Percentiles rank a stretch among this genome's conserved stretches.
Conservation (phyloP, 106 monocot species). For the Dendrobium huoshanense region DNA sequence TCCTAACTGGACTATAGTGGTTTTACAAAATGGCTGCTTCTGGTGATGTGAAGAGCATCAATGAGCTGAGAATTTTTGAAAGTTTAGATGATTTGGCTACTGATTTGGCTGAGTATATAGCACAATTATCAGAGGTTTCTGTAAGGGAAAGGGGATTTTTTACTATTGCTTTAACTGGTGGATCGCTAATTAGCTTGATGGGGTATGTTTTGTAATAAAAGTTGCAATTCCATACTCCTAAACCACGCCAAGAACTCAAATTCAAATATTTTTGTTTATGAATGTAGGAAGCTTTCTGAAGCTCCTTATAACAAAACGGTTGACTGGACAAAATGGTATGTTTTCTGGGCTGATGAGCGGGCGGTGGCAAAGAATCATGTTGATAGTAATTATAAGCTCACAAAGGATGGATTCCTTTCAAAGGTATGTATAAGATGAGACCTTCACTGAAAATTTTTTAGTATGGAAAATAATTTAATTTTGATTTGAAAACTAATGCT, state of each 20-base stretch:
- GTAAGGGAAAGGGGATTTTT: constrained; percentile 39
- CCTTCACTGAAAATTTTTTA: neutral
- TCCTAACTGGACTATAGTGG: neutral
- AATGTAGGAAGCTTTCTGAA: constrained; percentile 55
- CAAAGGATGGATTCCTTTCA: constrained; percentile 54
- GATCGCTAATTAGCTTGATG: constrained; percentile 23
- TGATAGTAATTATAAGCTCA: constrained; percentile 57
- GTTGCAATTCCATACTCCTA: neutral
- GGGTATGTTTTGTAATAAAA: constrained; percentile 11
- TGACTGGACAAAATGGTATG: constrained; percentile 70
- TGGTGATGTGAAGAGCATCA: constrained; percentile 13
- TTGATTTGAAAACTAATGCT: neutral
- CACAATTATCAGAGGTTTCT: constrained; percentile 23
- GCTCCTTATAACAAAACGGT: constrained; percentile 58
- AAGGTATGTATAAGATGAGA: constrained; percentile 32
- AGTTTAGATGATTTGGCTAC: constrained; percentile 45
- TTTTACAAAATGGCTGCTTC: constrained; percentile 22
- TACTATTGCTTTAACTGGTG: constrained; percentile 35
- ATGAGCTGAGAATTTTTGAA: constrained; percentile 45
- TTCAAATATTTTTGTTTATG: neutral
- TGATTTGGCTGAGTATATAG: constrained; percentile 40
- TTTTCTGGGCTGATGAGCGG: constrained; percentile 63
- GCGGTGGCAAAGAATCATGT: constrained; percentile 55
- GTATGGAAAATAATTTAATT: neutral
- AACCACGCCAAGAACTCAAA: neutral